phyloP scores from a whole-genome alignment of 768 basidiomycete genomes.

The Rhodosporidiobolus odoratus region DNA sequence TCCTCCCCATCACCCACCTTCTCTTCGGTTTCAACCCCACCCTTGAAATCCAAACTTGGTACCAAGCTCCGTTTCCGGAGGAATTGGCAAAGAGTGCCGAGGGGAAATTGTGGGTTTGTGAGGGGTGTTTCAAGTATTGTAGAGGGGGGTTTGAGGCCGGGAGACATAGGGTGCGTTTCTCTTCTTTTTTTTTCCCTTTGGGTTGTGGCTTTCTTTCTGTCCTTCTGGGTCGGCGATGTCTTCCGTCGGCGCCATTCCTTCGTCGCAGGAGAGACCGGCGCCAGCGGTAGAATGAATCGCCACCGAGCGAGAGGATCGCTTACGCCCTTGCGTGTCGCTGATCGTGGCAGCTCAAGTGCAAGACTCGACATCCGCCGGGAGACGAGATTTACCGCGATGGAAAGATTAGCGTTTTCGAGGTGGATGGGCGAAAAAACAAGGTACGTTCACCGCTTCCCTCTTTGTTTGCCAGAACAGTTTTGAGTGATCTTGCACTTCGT shows the following conservation, averaged over 20 bases:
- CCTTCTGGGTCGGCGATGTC: neutral
- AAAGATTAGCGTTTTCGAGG: conserved; percentile 84
- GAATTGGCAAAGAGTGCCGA: conserved; percentile 90
- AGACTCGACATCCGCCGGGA: conserved; percentile 87
- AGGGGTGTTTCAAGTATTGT: conserved; percentile 97
- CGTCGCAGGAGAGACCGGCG: neutral
- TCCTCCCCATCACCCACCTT: conserved; percentile 31
- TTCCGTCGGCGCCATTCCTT: neutral
- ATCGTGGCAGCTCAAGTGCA: conserved; percentile 75
- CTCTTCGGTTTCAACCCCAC: conserved; percentile 63
- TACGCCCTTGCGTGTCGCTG: neutral
- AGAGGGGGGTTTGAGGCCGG: conserved; percentile 80
- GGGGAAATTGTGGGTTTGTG: conserved; percentile 90
- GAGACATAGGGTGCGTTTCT: conserved; percentile 69
- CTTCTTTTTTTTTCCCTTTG: too few relatives aligned
- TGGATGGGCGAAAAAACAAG: conserved; percentile 97
- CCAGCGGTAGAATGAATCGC: neutral
- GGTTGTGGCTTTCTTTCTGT: neutral
- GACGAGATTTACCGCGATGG: conserved; percentile 97
- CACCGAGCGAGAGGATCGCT: neutral
- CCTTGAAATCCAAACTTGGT: conserved; percentile 96
- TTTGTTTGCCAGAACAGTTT: too few relatives aligned
- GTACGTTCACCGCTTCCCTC: conserved; percentile 46
- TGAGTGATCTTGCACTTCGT: too few relatives aligned
- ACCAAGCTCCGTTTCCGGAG: conserved; percentile 96